Percentiles rank a stretch among this genome's conserved stretches.
Conservation (phyloP, 768 basidiomycete species). For the Tremella mesenterica region DNA sequence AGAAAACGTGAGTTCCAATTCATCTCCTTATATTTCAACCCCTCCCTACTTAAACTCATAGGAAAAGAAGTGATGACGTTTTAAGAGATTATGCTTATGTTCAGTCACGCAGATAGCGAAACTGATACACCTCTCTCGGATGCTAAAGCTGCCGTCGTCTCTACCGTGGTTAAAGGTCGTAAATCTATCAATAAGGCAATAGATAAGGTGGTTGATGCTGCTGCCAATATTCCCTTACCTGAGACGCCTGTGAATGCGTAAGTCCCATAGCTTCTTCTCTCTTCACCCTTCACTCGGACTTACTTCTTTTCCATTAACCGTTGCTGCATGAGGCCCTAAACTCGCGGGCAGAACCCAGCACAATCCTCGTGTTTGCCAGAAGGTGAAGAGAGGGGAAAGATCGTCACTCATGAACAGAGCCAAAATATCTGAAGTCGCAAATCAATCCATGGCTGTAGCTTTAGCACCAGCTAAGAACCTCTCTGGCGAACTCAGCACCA, state of each 20-base stretch:
- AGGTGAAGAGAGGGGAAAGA: too few species aligned
- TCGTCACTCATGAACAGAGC: too few species aligned
- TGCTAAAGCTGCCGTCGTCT: slow-evolving; percentile 4
- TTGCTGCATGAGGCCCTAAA: too few species aligned
- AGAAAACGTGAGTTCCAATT: background rate
- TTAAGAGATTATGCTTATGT: too few species aligned
- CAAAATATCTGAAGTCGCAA: slow-evolving; percentile 4
- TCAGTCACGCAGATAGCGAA: slow-evolving; percentile 3
- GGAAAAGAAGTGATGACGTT: background rate
- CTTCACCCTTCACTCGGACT: background rate
- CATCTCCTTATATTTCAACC: too few species aligned
- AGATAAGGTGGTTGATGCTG: slow-evolving; percentile 28
- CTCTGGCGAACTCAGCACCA: background rate
- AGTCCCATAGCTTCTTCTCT: background rate
- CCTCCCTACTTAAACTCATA: too few species aligned
- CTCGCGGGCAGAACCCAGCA: too few species aligned
- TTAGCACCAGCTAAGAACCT: slow-evolving; percentile 7
- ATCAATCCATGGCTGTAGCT: background rate
- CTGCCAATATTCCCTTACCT: slow-evolving; percentile 31
- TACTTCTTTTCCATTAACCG: too few species aligned
- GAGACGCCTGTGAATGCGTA: slow-evolving; percentile 24
- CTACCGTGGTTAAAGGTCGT: slow-evolving; percentile 14
- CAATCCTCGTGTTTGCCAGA: too few species aligned
- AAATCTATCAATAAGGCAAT: slow-evolving; percentile 30
- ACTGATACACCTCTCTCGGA: slow-evolving; percentile 11